Conservation (phyloP, 768 basidiomycete genomes). For the Hirschioporus abietinus region DNA sequence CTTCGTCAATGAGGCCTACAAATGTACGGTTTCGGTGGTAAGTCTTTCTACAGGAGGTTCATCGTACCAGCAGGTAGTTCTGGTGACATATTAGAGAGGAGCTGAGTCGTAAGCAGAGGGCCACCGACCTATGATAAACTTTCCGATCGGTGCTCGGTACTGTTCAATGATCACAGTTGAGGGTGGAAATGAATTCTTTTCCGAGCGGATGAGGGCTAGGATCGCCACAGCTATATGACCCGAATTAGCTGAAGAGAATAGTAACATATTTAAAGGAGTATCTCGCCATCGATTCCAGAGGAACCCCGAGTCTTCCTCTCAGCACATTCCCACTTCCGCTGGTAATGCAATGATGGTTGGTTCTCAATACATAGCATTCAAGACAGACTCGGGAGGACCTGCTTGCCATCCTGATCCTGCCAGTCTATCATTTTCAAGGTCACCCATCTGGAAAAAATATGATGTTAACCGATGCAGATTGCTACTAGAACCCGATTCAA, state of each 20-base stretch:
- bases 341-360: slow-evolving; percentile 10
- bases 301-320: slow-evolving; percentile 74
- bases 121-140: slow-evolving; percentile 59
- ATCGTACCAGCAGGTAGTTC: slow-evolving; percentile 1
- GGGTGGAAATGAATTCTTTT: slow-evolving; percentile 60
- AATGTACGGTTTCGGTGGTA: neutral
- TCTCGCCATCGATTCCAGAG: slow-evolving; percentile 77
- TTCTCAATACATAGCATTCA: slow-evolving; percentile 2
- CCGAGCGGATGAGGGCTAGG: slow-evolving; percentile 73
- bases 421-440: slow-evolving; percentile 78
- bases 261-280: slow-evolving; percentile 19
- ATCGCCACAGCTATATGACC: slow-evolving; percentile 68
- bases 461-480: neutral
- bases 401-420: slow-evolving; percentile 68
- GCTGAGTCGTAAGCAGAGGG: neutral
- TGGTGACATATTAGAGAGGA: neutral
- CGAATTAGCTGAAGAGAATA: neutral
- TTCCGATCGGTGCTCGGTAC: slow-evolving; percentile 83
- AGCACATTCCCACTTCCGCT: slow-evolving; percentile 90
- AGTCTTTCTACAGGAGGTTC: neutral
- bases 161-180: slow-evolving; percentile 89
- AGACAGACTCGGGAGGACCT: slow-evolving; percentile 37
- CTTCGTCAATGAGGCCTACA: slow-evolving; percentile 77
- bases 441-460: slow-evolving; percentile 59
- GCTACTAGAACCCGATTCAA: no score